These are phyloP conservation scores for Crucihimalaya himalaica DNA, from an alignment of 345 rosid species.

Conservation along the genomic window DNA sequence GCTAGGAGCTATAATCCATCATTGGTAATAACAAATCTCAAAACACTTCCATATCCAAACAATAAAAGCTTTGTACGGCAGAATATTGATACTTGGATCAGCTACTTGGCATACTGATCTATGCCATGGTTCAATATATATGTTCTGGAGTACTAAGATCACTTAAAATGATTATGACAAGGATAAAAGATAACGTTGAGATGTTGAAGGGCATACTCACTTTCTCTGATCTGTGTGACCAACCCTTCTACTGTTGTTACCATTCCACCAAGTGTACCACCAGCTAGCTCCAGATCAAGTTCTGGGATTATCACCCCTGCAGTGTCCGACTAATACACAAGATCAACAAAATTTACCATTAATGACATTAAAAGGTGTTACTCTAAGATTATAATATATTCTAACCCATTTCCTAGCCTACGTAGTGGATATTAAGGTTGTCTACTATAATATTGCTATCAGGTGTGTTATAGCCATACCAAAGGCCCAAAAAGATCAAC, in stretches of 20 bases:
- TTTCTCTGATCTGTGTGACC: slow-evolving; percentile 87
- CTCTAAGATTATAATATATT: not conserved
- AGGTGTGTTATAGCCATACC: not conserved
- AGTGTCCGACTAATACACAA: slow-evolving; percentile 73
- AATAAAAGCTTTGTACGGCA: not conserved
- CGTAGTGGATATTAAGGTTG: not conserved
- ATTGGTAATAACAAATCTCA: not conserved
- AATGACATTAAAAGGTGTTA: not conserved
- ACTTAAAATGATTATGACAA: not conserved
- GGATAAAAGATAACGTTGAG: not conserved
- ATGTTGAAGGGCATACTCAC: slow-evolving; percentile 51
- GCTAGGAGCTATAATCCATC: not conserved
- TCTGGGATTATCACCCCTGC: slow-evolving; percentile 80
- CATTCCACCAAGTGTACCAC: slow-evolving; percentile 91
- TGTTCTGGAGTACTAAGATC: not conserved
- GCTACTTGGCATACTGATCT: not conserved
- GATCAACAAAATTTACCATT: not conserved
- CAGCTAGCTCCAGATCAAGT: slow-evolving; percentile 81
- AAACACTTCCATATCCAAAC: not conserved
- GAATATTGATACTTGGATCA: not conserved
- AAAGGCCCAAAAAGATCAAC: slow-evolving; percentile 3
- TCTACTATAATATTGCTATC: not conserved
- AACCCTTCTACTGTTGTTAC: slow-evolving; percentile 96
- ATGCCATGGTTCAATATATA: not conserved
- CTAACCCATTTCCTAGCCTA: not conserved